These are phyloP conservation scores for Castanopsis chinensis DNA, from an alignment of 306 rosid species.

Conservation along the genomic window DNA sequence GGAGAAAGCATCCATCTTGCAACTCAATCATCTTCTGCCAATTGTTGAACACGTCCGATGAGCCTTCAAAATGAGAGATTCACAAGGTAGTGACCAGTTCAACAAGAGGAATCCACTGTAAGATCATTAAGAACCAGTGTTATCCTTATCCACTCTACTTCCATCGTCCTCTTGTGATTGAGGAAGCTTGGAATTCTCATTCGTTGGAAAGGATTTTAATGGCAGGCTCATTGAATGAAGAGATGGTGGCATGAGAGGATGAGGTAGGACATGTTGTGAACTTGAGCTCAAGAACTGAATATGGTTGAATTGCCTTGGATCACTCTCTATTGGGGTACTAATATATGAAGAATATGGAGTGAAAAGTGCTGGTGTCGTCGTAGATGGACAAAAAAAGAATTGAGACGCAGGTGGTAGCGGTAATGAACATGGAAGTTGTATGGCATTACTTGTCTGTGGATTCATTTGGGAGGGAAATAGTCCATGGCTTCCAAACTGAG, in stretches of 20 bases:
- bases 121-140: conserved; percentile 29
- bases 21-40: neutral
- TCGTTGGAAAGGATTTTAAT: conserved; percentile 36
- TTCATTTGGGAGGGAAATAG: conserved; percentile 38
- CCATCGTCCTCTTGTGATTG: conserved; percentile 23
- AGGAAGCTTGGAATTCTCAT: conserved; percentile 41
- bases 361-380: conserved; percentile 39
- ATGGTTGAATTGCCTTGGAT: conserved; percentile 39
- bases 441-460: conserved; percentile 22
- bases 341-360: conserved; percentile 45
- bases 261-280: conserved; percentile 37
- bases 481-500: conserved; percentile 68
- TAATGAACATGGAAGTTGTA: conserved; percentile 36
- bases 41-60: conserved; percentile 16
- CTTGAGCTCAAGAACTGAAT: conserved; percentile 52
- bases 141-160: conserved; percentile 21
- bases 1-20: neutral
- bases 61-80: neutral
- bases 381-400: conserved; percentile 42
- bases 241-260: conserved; percentile 45
- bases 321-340: conserved; percentile 40
- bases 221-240: conserved; percentile 38
- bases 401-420: conserved; percentile 35
- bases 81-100: conserved; percentile 4
- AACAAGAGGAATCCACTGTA: neutral